A percentile compares a stretch with the other conserved stretches of the same genome.
phyloP scores from a whole-genome alignment of 345 rosid species.

The Viola odorata region DNA sequence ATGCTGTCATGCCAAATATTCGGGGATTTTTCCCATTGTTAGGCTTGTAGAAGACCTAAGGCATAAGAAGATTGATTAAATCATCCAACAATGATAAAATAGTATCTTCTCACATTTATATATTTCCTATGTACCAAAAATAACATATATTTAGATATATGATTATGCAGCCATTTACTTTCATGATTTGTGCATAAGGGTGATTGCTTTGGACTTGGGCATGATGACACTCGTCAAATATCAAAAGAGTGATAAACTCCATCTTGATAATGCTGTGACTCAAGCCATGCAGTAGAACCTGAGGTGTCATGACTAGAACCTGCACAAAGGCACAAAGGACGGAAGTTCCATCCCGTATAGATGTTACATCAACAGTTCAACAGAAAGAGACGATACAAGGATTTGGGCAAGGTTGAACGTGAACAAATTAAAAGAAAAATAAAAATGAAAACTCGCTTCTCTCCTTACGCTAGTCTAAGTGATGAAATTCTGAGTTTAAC shows the following conservation, averaged over 20 bases:
- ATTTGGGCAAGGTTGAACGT: too few relatives aligned
- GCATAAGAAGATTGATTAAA: conserved; percentile 21
- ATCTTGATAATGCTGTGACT: conserved; percentile 87
- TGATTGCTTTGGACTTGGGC: conserved; percentile 76
- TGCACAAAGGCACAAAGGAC: conserved; percentile 24
- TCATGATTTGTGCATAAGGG: conserved; percentile 93
- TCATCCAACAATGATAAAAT: background rate
- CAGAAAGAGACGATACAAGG: too few relatives aligned
- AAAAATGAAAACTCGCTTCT: too few relatives aligned
- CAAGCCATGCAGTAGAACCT: conserved; percentile 57
- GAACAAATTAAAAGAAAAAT: too few relatives aligned
- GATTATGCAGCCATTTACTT: conserved; percentile 39
- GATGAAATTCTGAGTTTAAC: too few relatives aligned
- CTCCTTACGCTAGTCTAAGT: too few relatives aligned
- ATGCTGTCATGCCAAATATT: conserved; percentile 97
- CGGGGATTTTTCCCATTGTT: conserved; percentile 52
- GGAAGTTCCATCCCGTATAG: too few relatives aligned
- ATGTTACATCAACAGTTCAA: too few relatives aligned
- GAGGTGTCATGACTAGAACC: conserved; percentile 97
- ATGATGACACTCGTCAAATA: conserved; percentile 96
- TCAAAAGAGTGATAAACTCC: conserved; percentile 79
- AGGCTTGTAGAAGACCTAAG: conserved; percentile 64
- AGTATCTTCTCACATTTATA: too few relatives aligned
- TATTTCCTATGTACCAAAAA: too few relatives aligned
- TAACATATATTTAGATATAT: background rate